Evolutionary conservation across 2,329 filamentous ascomycete genomes (phyloP).

Genomic region (Gaeumannomyces sp.): DNA sequence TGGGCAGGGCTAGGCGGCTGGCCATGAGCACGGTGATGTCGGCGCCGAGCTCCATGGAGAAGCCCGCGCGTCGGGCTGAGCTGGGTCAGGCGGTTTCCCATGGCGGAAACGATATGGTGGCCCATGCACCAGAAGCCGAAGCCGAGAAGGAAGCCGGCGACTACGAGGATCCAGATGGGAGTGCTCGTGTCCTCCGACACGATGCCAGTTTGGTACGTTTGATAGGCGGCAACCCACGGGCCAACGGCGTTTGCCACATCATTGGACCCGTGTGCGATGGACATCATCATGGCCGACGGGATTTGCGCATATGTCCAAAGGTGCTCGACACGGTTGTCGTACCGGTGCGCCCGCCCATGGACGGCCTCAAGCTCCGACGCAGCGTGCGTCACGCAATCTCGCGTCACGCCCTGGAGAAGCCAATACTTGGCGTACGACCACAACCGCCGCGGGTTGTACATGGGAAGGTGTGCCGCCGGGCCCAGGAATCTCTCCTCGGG

Average conservation of each 20-base stretch:
- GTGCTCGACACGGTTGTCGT: slow-evolving; percentile 41
- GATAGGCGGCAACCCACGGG: slow-evolving; percentile 32
- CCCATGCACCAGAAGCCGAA: slow-evolving; percentile 34
- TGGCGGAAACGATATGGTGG: slow-evolving; percentile 31
- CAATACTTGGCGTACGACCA: slow-evolving; percentile 6
- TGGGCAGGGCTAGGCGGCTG: slow-evolving; percentile 19
- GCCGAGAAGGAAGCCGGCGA: slow-evolving; percentile 30
- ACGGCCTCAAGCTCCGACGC: slow-evolving; percentile 2
- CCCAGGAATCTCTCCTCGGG: slow-evolving; percentile 6
- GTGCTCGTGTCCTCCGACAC: slow-evolving; percentile 25
- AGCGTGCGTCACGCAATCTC: slow-evolving; percentile 7
- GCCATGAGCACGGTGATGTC: slow-evolving; percentile 27
- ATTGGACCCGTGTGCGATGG: slow-evolving; percentile 37
- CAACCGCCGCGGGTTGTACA: background rate
- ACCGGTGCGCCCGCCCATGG: slow-evolving; percentile 28
- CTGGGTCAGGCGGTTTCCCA: slow-evolving; percentile 36
- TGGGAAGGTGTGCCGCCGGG: background rate
- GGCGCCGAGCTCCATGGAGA: slow-evolving; percentile 32
- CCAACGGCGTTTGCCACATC: slow-evolving; percentile 36
- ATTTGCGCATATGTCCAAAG: slow-evolving; percentile 39
- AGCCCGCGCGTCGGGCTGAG: slow-evolving; percentile 30
- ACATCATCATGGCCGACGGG: slow-evolving; percentile 30
- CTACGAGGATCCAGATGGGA: slow-evolving; percentile 32
- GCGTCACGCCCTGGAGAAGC: slow-evolving; percentile 8
- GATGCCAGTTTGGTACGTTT: slow-evolving; percentile 26